Percentiles rank a stretch among this genome's conserved stretches.
Conservation (phyloP, 2,329 filamentous ascomycete species). For the Lasiodiplodia sp. region DNA sequence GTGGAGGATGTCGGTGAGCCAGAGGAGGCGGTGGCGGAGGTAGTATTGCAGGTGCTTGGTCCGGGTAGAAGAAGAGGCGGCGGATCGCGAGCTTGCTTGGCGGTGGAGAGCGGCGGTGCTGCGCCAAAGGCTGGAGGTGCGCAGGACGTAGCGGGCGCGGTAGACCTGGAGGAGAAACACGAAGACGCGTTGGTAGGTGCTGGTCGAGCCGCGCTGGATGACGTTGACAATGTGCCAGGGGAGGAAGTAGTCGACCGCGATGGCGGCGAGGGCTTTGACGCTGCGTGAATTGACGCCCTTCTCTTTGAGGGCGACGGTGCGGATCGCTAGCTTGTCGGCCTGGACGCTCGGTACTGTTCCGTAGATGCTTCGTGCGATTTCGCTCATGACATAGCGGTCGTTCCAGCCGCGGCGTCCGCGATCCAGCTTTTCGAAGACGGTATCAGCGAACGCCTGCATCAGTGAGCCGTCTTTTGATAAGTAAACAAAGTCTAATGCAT, state of each 20-base stretch:
- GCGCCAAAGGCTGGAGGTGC: slow-evolving; percentile 44
- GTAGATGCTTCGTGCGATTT: slow-evolving; percentile 77
- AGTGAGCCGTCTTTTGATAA: slow-evolving; percentile 77
- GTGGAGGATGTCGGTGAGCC: slow-evolving; percentile 78
- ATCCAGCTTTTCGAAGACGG: slow-evolving; percentile 79
- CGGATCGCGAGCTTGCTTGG: slow-evolving; percentile 38
- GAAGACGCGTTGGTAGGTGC: slow-evolving; percentile 75
- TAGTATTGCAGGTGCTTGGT: slow-evolving; percentile 49
- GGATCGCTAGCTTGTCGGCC: slow-evolving; percentile 68
- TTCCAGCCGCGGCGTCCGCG: slow-evolving; percentile 69
- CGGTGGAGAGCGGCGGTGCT: slow-evolving; percentile 43
- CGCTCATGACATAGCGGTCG: slow-evolving; percentile 81
- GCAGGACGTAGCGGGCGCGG: slow-evolving; percentile 72
- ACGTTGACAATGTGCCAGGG: slow-evolving; percentile 74
- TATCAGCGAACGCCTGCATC: slow-evolving; percentile 69
- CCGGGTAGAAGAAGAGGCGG: no score
- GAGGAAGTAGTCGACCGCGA: slow-evolving; percentile 70
- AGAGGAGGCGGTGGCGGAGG: slow-evolving; percentile 74
- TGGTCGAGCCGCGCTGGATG: slow-evolving; percentile 69
- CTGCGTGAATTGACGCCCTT: slow-evolving; percentile 59
- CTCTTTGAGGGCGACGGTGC: slow-evolving; percentile 55
- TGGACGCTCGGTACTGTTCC: slow-evolving; percentile 61
- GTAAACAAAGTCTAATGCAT: slow-evolving; percentile 75
- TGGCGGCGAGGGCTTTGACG: slow-evolving; percentile 65
- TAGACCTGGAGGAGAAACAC: slow-evolving; percentile 80